These are phyloP conservation scores for Saposhnikovia divaricata DNA, from an alignment of 129 eudicot species.

Conservation along the genomic window DNA sequence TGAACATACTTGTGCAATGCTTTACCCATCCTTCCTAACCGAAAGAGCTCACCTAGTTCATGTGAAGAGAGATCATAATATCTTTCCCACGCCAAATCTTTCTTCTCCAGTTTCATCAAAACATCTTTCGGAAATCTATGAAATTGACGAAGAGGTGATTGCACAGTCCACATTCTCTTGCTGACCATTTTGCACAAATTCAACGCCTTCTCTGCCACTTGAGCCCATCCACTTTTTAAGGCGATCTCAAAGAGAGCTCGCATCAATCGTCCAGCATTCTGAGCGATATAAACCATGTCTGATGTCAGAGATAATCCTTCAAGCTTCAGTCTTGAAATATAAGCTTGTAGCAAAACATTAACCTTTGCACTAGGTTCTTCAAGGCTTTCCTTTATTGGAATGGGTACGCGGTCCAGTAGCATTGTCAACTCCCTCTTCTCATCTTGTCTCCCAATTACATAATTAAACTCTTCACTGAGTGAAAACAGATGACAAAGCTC, in stretches of 20 bases:
- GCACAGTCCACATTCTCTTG: slow-evolving; percentile 94
- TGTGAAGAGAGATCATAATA: slow-evolving; percentile 83
- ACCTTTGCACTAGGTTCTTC: slow-evolving; percentile 98
- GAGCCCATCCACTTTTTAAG: slow-evolving; percentile 98
- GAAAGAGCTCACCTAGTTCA: slow-evolving; percentile 79
- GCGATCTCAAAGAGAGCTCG: slow-evolving; percentile 92
- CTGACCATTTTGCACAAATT: slow-evolving; percentile 80
- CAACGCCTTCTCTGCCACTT: slow-evolving; percentile 80
- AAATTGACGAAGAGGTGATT: slow-evolving; percentile 92
- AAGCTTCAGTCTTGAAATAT: slow-evolving; percentile 80
- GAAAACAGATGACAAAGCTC: slow-evolving; percentile 88
- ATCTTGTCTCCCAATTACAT: slow-evolving; percentile 87
- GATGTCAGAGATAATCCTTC: slow-evolving; percentile 86
- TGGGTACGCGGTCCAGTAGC: slow-evolving; percentile 85
- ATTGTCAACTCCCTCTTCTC: slow-evolving; percentile 92
- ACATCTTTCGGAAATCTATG: slow-evolving; percentile 63
- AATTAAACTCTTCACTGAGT: slow-evolving; percentile 90
- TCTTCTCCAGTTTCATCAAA: slow-evolving; percentile 77
- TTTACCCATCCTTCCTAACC: slow-evolving; percentile 58
- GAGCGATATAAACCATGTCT: slow-evolving; percentile 90
- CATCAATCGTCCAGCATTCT: slow-evolving; percentile 97
- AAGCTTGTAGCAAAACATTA: slow-evolving; percentile 81
- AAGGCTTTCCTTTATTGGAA: slow-evolving; percentile 79
- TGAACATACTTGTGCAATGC: slow-evolving; percentile 62
- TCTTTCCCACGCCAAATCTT: slow-evolving; percentile 92